A percentile compares a stretch with the other conserved stretches of the same genome.
phyloP scores from a whole-genome alignment of 192 early-diverging fungal species.

The Chytriomyces confervae region DNA sequence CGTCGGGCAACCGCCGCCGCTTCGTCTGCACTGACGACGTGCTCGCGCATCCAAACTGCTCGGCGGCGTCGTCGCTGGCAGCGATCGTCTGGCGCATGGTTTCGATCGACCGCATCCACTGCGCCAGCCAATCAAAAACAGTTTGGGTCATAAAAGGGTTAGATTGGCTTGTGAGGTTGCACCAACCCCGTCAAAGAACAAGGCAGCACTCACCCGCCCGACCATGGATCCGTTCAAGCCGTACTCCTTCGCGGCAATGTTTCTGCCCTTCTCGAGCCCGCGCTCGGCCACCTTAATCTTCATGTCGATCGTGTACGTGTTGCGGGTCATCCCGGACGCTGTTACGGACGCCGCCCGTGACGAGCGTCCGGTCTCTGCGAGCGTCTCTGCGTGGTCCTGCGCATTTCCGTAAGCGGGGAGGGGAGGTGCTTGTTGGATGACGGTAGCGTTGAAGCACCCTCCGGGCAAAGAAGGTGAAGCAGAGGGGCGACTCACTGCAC shows the following conservation, averaged over 20 bases:
- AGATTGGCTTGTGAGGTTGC: neutral
- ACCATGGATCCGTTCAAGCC: constrained; percentile 30
- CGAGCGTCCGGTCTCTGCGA: too few species aligned
- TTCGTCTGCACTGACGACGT: neutral
- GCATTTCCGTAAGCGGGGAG: too few species aligned
- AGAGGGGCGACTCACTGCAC: too few species aligned
- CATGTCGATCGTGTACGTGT: constrained; percentile 30
- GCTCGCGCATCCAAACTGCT: neutral
- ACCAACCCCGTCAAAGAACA: too few species aligned
- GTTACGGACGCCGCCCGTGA: too few species aligned
- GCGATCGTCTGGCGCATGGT: neutral
- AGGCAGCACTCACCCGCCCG: constrained; percentile 19
- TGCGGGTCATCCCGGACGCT: neutral
- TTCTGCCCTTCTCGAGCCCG: constrained; percentile 15
- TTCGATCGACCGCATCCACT: constrained; percentile 35
- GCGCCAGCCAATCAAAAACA: neutral
- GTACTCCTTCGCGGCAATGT: constrained; percentile 26
- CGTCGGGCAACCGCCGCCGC: constrained; percentile 17
- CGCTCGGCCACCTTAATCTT: constrained; percentile 23
- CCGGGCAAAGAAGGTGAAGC: too few species aligned
- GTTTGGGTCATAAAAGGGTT: neutral
- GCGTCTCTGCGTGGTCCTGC: too few species aligned
- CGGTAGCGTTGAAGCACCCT: too few species aligned
- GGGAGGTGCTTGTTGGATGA: too few species aligned
- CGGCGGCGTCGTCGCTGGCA: neutral